Percentiles rank a stretch among this genome's conserved stretches.
Conservation (phyloP, 306 rosid genomes). For the Gillenia trifoliata region DNA sequence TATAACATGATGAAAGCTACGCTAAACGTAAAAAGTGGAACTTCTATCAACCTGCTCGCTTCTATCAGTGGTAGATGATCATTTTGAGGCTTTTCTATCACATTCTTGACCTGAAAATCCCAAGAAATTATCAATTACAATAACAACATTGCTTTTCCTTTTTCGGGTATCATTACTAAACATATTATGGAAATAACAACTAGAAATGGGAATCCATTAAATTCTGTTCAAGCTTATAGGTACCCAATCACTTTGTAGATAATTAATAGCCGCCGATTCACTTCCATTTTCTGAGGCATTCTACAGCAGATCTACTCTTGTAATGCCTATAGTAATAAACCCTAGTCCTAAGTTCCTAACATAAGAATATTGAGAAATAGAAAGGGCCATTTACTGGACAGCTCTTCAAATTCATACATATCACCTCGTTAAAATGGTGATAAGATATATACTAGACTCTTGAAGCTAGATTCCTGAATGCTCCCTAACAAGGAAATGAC, state of each 20-base stretch:
- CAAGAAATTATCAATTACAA: slow-evolving; percentile 14
- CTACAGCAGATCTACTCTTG: neutral
- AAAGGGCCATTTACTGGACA: neutral
- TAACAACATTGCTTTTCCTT: neutral
- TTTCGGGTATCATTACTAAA: neutral
- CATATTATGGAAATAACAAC: neutral
- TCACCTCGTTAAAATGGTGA: neutral
- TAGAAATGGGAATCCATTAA: neutral
- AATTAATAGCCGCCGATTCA: neutral
- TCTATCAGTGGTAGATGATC: slow-evolving; percentile 91
- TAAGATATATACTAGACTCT: neutral
- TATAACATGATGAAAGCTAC: neutral
- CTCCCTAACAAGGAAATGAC: neutral
- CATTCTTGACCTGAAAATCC: slow-evolving; percentile 84
- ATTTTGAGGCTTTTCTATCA: slow-evolving; percentile 90
- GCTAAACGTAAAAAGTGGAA: neutral
- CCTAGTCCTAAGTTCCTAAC: neutral
- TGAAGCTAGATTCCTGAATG: neutral
- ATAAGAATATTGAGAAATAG: neutral
- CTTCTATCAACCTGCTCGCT: slow-evolving; percentile 87
- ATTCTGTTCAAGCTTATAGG: neutral
- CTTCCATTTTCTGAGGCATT: neutral
- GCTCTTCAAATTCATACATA: neutral
- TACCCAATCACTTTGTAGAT: neutral
- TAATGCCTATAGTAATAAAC: neutral